phyloP scores from a whole-genome alignment of 2,329 filamentous ascomycete genomes.

The Elsinoe australis region DNA sequence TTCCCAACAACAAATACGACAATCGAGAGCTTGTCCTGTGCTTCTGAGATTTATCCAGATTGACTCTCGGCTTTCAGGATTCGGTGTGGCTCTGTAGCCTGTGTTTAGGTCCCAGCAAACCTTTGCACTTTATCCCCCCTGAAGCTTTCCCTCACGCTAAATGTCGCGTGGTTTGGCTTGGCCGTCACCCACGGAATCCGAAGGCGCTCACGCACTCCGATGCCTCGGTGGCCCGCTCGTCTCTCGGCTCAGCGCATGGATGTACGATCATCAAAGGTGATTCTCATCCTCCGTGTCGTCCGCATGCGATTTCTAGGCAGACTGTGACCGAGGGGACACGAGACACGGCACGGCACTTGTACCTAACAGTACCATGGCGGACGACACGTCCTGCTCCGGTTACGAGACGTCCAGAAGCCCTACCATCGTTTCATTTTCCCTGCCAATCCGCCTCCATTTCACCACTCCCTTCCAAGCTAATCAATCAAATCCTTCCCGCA shows the following conservation, averaged over 20 bases:
- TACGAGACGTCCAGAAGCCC: slow-evolving; percentile 4
- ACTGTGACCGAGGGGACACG: background rate
- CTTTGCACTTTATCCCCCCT: background rate
- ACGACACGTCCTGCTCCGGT: background rate
- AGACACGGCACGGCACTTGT: slow-evolving; percentile 5
- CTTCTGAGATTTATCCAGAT: no score
- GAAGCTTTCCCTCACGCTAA: slow-evolving; percentile 7
- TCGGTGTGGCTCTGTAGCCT: background rate
- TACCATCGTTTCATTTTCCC: slow-evolving; percentile 15
- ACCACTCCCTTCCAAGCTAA: background rate
- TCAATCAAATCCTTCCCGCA: slow-evolving; percentile 1
- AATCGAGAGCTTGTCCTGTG: background rate
- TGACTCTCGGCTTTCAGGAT: background rate
- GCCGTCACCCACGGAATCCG: background rate
- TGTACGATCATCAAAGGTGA: no score
- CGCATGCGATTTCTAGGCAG: background rate
- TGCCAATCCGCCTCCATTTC: background rate
- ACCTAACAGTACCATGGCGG: background rate
- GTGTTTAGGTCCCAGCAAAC: background rate
- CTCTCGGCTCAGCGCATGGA: slow-evolving; percentile 2
- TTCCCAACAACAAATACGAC: background rate
- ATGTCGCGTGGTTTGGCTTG: background rate
- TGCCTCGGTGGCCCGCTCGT: no score
- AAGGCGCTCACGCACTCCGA: no score
- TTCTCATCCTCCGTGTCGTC: no score